Evolutionary conservation across 805 yeast species (phyloP).

Genomic region (Saccharomycopsis guyanensis): DNA sequence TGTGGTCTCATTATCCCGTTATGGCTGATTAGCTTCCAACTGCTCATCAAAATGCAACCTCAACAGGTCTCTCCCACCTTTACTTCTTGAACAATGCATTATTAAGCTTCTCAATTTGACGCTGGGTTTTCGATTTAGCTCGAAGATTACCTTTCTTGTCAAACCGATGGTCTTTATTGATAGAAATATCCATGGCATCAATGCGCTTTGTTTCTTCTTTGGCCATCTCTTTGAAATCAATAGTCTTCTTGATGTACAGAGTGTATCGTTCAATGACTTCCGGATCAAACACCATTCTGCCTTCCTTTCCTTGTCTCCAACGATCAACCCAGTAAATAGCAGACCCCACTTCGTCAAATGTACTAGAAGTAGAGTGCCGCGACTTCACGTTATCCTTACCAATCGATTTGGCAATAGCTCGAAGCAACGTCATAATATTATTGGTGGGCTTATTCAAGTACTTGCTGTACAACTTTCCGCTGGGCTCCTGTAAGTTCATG

Average conservation of each 20-base stretch:
- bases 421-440: slow-evolving; percentile 50
- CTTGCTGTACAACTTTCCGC: slow-evolving; percentile 31
- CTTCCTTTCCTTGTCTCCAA: slow-evolving; percentile 51
- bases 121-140: neutral
- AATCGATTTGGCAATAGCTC: slow-evolving; percentile 37
- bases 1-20: too few species aligned
- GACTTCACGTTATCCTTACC: slow-evolving; percentile 22
- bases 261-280: slow-evolving; percentile 20
- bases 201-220: slow-evolving; percentile 5
- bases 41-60: too few species aligned
- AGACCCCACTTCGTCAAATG: slow-evolving; percentile 47
- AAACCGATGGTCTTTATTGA: slow-evolving; percentile 4
- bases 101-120: neutral
- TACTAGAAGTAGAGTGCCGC: slow-evolving; percentile 23
- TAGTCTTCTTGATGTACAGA: slow-evolving; percentile 5
- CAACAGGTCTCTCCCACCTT: too few species aligned
- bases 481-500: slow-evolving; percentile 54
- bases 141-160: neutral
- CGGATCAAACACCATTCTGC: slow-evolving; percentile 29
- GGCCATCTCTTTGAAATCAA: slow-evolving; percentile 10
- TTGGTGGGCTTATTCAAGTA: slow-evolving; percentile 63
- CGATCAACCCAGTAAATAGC: slow-evolving; percentile 57
- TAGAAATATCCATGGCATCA: slow-evolving; percentile 2
- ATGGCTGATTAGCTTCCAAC: too few species aligned
- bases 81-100: neutral